Conservation (phyloP, 345 rosid genomes). For the Durio zibethinus region DNA sequence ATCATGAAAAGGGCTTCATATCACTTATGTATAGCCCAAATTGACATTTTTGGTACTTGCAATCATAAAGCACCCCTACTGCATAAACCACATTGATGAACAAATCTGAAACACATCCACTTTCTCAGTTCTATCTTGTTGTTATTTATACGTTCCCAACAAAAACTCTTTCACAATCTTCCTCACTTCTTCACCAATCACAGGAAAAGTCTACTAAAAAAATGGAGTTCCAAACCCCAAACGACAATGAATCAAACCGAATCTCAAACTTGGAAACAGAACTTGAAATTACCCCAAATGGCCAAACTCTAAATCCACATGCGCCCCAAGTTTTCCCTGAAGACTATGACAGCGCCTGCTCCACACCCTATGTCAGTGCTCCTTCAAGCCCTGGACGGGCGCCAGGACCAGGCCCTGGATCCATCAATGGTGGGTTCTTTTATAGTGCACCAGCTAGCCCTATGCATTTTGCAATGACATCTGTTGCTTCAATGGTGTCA, state of each 20-base stretch:
- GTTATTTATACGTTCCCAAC: neutral
- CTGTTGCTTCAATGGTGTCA: conserved; percentile 20
- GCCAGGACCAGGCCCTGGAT: conserved; percentile 26
- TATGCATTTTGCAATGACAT: conserved; percentile 66
- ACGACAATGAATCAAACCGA: conserved; percentile 18
- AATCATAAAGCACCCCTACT: neutral
- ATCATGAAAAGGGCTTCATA: neutral
- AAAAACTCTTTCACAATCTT: neutral
- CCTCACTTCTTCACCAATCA: neutral
- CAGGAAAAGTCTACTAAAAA: neutral
- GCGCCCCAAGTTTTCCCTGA: conserved; percentile 24
- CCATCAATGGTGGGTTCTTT: conserved; percentile 50
- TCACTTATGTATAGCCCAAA: neutral
- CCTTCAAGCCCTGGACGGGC: conserved; percentile 93
- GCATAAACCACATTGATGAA: neutral
- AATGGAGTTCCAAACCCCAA: conserved; percentile 34
- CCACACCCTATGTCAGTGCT: conserved; percentile 94
- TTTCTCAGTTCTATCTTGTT: neutral
- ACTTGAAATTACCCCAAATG: neutral
- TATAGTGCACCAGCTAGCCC: conserved; percentile 96
- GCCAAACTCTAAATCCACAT: neutral
- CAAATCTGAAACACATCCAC: neutral
- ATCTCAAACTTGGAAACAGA: neutral
- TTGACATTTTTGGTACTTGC: neutral
- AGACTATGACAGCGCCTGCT: conserved; percentile 61